phyloP scores from a whole-genome alignment of 2,329 filamentous ascomycete genomes.

The Clonostachys rosea region DNA sequence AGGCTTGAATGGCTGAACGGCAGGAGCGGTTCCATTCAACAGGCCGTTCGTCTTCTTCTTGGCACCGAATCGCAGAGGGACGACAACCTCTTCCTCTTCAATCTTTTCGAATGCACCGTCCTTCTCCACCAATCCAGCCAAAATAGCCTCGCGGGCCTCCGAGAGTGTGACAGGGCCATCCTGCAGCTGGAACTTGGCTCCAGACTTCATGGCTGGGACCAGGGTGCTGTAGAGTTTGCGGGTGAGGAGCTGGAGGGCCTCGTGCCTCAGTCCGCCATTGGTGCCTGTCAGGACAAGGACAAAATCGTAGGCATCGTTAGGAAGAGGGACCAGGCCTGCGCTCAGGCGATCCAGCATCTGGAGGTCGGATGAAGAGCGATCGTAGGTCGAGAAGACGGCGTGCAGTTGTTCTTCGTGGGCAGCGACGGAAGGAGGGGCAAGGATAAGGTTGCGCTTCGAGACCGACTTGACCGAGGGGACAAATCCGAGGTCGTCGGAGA shows the following conservation, averaged over 20 bases:
- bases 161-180: constrained; percentile 50
- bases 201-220: constrained; percentile 65
- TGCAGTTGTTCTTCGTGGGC: constrained; percentile 76
- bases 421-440: constrained; percentile 87
- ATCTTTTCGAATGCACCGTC: constrained; percentile 70
- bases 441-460: constrained; percentile 64
- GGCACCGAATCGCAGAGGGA: constrained; percentile 37
- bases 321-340: constrained; percentile 73
- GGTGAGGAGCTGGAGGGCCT: constrained; percentile 60
- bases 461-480: constrained; percentile 18
- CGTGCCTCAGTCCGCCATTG: constrained; percentile 56
- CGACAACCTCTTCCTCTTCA: constrained; percentile 53
- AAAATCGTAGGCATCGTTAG: constrained; percentile 73
- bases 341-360: constrained; percentile 97
- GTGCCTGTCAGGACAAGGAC: constrained; percentile 80
- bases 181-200: constrained; percentile 65
- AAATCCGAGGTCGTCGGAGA: constrained; percentile 46
- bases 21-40: neutral
- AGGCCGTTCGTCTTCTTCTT: constrained; percentile 16
- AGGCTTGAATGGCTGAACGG: constrained; percentile 34
- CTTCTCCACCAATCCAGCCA: constrained; percentile 70
- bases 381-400: constrained; percentile 64
- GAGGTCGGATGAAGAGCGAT: constrained; percentile 76
- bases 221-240: constrained; percentile 66
- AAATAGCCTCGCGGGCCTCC: constrained; percentile 71